Base-by-base conservation (phyloP, 2,329 filamentous ascomycete species). In the Penicillium paneum region DNA sequence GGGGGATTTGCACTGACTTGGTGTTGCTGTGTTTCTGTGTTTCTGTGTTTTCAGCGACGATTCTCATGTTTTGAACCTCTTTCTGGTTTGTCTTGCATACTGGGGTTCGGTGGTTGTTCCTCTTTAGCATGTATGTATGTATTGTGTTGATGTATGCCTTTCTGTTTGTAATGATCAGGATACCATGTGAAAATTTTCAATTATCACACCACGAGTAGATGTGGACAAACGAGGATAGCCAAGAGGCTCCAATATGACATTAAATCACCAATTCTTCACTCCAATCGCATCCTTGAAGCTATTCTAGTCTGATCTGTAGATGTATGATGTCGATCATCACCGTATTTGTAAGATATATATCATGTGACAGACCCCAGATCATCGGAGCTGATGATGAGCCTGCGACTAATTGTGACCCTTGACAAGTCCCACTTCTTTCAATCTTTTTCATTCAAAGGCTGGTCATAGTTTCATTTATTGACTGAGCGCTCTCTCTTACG, bases 21-120 rank as follows among this genome's bases (percentile, higher is more conserved):
- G 55, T 62, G 59, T 61, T 60, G 56, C 38, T 42, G 44, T 57
- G 62, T 56, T 54, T 59, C 54, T 58, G 54, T n/a, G n/a, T n/a
- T n/a, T n/a, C n/a, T n/a, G 56, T 61, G 58, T 58, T 54, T 52
- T 39, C 26, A 34, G 28, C 55, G 52, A 54, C 54, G 56, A 36
- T 15, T 38, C 24, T 36, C 40, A 46, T 52, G 55, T 52, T 49
- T 41, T 35, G 7, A 29, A 31, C 50, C 47, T 39, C 55, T 56
- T 57, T 62, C 53, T 55, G 54, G 60, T 61, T 53, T 49, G 58
- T 56, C 57, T 63, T 67, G 67, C 67, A 70, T 70, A 59, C 51
- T 61, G 60, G 59, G 63, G 62, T 61, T 61, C 55, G 57, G 60
- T 49, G 60, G 55, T 55, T 57, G 42, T 49, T 41, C 42, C 54